These are phyloP conservation scores for Candida albicans DNA, from an alignment of 1,139 yeast genomes.

Conservation along the genomic window DNA sequence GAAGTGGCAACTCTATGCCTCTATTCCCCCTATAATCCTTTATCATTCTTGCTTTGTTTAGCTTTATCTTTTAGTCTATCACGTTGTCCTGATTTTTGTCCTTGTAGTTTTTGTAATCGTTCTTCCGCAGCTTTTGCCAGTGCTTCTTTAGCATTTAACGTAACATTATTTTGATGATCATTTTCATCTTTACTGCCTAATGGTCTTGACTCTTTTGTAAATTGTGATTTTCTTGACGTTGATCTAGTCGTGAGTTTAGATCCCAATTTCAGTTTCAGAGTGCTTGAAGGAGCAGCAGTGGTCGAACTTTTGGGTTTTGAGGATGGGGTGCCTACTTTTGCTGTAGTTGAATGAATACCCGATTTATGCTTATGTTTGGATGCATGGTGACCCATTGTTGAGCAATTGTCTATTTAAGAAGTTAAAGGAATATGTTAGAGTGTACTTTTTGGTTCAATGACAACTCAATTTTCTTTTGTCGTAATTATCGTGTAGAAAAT, in stretches of 20 bases:
- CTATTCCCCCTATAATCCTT: conserved; percentile 1
- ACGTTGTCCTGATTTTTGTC: conserved; percentile 9
- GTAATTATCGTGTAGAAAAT: no score
- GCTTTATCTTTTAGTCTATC: conserved; percentile 11
- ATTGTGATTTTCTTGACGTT: not conserved
- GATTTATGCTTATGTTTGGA: conserved; percentile 4
- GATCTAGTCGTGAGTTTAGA: not conserved
- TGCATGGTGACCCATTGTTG: conserved; percentile 6
- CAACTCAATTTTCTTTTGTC: no score
- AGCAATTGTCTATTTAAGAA: not conserved
- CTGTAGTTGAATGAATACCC: not conserved
- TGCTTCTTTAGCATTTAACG: conserved; percentile 11
- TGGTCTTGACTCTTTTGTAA: conserved; percentile 4
- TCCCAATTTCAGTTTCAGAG: not conserved
- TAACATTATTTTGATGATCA: not conserved
- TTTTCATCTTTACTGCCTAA: conserved; percentile 6
- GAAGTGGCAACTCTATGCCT: not conserved
- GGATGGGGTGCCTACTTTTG: not conserved
- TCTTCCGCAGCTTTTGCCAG: conserved; percentile 15
- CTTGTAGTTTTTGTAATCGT: conserved; percentile 10
- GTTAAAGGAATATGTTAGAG: no score
- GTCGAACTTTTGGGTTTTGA: conserved; percentile 1
- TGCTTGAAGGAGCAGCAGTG: not conserved
- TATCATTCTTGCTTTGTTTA: conserved; percentile 6
- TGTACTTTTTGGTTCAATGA: no score